Evolutionary conservation across 805 yeast species (phyloP).

Genomic region (Candida hispaniensis): DNA sequence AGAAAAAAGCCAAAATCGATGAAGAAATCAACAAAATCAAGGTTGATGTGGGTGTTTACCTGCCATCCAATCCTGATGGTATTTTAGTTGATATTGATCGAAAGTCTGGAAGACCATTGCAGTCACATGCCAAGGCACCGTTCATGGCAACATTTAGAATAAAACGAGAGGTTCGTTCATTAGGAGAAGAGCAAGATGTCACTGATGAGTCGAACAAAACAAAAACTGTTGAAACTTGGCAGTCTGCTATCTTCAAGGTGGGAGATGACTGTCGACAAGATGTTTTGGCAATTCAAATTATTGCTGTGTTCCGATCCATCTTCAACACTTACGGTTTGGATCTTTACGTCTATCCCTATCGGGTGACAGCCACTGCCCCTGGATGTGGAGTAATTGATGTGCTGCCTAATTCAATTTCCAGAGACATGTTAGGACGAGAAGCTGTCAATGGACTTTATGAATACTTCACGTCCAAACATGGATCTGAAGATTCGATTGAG

Average conservation of each 20-base stretch:
- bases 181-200: conserved; percentile 25
- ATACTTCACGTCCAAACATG: conserved; percentile 83
- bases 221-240: conserved; percentile 56
- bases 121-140: conserved; percentile 98
- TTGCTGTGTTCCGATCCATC: conserved; percentile 81
- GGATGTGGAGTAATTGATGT: conserved; percentile 99
- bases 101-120: conserved; percentile 86
- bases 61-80: conserved; percentile 96
- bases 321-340: conserved; percentile 86
- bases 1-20: conserved; percentile 90
- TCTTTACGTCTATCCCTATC: conserved; percentile 79
- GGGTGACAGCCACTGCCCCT: conserved; percentile 98
- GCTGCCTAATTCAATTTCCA: conserved; percentile 83
- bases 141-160: conserved; percentile 93
- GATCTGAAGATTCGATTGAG: conserved; percentile 83
- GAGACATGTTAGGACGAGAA: conserved; percentile 98
- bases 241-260: conserved; percentile 94
- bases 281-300: conserved; percentile 82
- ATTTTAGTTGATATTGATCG: conserved; percentile 84
- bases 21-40: conserved; percentile 79
- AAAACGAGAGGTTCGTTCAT: conserved; percentile 41
- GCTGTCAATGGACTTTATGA: conserved; percentile 96
- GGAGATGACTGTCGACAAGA: conserved; percentile 99
- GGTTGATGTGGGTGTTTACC: conserved; percentile 72
- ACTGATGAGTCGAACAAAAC: conserved; percentile 20